Evolutionary conservation across 2,329 filamentous ascomycete genomes (phyloP).

Genomic region (Stachybotrys chlorohalonatus): DNA sequence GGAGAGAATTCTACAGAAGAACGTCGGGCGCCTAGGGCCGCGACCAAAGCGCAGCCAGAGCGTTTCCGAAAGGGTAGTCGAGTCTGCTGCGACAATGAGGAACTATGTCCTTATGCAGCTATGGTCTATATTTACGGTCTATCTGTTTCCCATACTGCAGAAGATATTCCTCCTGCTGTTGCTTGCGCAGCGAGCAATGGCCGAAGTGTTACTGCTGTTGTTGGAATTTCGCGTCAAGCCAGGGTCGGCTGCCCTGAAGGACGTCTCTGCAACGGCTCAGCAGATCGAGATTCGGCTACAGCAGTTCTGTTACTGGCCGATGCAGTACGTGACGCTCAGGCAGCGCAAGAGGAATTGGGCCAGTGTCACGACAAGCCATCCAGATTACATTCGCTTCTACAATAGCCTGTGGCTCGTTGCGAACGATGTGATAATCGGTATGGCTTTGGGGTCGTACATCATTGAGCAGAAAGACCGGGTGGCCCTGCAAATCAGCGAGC

Average conservation of each 20-base stretch:
- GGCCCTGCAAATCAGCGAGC: conserved; percentile 64
- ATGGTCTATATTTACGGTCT: conserved; percentile 62
- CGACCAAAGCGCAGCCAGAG: conserved; percentile 78
- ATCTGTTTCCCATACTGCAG: conserved; percentile 69
- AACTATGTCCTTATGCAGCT: conserved; percentile 62
- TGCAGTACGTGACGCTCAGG: conserved; percentile 89
- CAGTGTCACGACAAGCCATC: conserved; percentile 88
- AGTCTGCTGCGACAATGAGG: conserved; percentile 81
- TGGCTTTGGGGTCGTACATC: conserved; percentile 91
- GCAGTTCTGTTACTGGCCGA: conserved; percentile 98
- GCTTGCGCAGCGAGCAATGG: conserved; percentile 69
- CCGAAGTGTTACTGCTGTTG: conserved; percentile 68
- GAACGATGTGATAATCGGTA: conserved; percentile 97
- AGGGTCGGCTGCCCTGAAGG: conserved; percentile 78
- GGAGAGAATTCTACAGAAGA: conserved; percentile 76
- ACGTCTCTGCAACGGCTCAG: conserved; percentile 92
- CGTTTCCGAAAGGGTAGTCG: conserved; percentile 87
- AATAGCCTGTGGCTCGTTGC: conserved; percentile 98
- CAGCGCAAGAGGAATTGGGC: conserved; percentile 87
- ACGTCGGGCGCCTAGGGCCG: conserved; percentile 74
- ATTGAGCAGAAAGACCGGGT: conserved; percentile 89
- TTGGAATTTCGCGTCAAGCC: conserved; percentile 79
- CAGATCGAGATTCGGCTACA: conserved; percentile 95
- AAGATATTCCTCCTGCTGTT: conserved; percentile 67
- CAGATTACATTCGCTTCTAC: conserved; percentile 98